Percentiles rank a stretch among this genome's conserved stretches.
Evolutionary conservation across 257 asterid species (phyloP).

Genomic region (Solanum okadae): DNA sequence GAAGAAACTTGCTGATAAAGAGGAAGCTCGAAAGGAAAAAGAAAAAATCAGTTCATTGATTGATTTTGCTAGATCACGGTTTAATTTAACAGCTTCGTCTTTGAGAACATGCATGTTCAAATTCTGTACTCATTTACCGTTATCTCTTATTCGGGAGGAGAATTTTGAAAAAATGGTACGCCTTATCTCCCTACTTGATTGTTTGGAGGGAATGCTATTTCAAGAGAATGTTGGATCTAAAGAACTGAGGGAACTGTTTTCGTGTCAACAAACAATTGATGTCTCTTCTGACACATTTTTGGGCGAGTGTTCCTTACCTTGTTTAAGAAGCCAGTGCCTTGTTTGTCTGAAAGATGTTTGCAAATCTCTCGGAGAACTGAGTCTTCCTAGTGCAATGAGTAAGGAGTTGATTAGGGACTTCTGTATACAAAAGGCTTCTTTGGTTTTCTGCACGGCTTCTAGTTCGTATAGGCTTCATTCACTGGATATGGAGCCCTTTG

Average conservation of each 20-base stretch:
- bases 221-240: neutral
- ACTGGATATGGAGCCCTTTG: neutral
- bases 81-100: neutral
- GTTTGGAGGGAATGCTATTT: neutral
- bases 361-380: neutral
- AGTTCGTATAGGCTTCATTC: constrained; percentile 7
- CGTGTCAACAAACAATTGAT: neutral
- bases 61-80: neutral
- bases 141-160: neutral
- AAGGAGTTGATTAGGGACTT: neutral
- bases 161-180: neutral
- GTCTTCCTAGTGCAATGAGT: neutral
- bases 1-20: neutral
- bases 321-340: neutral
- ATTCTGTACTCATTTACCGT: constrained; percentile 3
- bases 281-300: neutral
- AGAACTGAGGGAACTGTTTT: neutral
- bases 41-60: neutral
- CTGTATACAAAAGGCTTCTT: neutral
- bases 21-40: neutral
- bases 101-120: constrained; percentile 1
- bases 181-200: neutral
- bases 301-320: neutral
- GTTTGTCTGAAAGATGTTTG: neutral
- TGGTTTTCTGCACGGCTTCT: constrained; percentile 4